Evolutionary conservation across 2,329 filamentous ascomycete genomes (phyloP), one percentile per base, ranked within the genome.

Genomic region (Venturia pyrina): DNA sequence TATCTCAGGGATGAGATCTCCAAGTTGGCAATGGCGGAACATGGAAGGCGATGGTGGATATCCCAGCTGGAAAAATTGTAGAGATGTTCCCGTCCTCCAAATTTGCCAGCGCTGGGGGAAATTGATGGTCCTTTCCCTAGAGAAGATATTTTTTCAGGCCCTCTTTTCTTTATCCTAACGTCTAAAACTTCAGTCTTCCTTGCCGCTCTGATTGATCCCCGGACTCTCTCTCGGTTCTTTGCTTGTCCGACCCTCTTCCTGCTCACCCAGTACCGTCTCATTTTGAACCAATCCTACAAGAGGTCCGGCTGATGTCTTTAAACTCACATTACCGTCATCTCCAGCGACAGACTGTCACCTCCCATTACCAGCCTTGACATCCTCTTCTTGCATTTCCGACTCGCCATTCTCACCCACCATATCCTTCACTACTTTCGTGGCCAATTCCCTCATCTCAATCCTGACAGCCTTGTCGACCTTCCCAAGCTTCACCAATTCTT

Each of bases 401-500:
- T 43, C 43, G 10, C 40, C 60, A 32, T 44, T 17, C 24, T 21
- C n/a, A 34, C 28, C 17, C 17, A 21, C 37, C n/a, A 19, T 13
- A 32, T 48, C 60, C 15, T 17, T 34, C 60, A 62, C 24, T 8
- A 11, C 50, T 4, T 24, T 53, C n/a, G 53, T 37, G 43, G 79
- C 61, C 17, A 66, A 53, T 28, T 64, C 40, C 65, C 70, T 72
- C 75, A 77, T 77, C 28, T 66, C 69, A 34, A 69, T 70, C 66
- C 71, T 74, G 41, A 76, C 75, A 37, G 73, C 72, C n/a, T 67
- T 68, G 8, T 67, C 71, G 65, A 77, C 68, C 1, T 65, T 69
- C 13, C 73, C 72, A 32, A 70, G 67, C 65, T 75, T 78, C 3
- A 75, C 76, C 7, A 66, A 67, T 21, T 77, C 76, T 66, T 78